Base-by-base conservation (phyloP, 306 rosid species). In the Geum urbanum region DNA sequence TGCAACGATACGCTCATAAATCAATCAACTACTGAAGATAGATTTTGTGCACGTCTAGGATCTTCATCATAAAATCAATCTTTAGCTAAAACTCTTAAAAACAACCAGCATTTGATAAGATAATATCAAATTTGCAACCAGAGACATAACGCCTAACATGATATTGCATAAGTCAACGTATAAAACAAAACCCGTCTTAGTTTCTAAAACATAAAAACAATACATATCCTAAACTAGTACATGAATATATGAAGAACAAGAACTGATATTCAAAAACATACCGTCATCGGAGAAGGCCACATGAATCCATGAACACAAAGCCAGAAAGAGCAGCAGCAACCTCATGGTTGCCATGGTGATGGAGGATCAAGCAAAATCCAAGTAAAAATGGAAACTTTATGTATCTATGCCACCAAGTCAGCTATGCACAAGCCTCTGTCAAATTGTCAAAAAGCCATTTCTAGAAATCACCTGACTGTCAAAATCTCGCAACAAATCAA, bases 251-350 rank as follows among this genome's bases (percentile, higher is more conserved):
- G 4, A 69, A 53, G 40, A 72, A 35, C 5, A 52, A 18, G 46
- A 9, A 70, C 35, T 43, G 35, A 43, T 11, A 45, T 7, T 6
- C 27, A 14, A 7, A 32, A 82, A 50, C 50, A 71, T 87, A 91
- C 97, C 89, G 35, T 91, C 97, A 63, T 47, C 75, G 49, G 85
- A 80, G 59, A 69, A 71, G 44, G 74, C 62, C 49, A 76, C 35
- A 50, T 80, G 81, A 76, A 85, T 68, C 63, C 89, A 70, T 50
- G 77, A 81, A 62, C 78, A 80, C 52, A 88, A 45, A 74, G 81
- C 86, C 75, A 86, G 77, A 75, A 83, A 78, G 65, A 86, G 80
- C 69, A 88, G 80, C 69, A 81, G 77, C 63, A 76, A 63, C 74
- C 22, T 24, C 43, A 75, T 45, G 59, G 50, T 75, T 71, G 70